Evolutionary conservation across 768 basidiomycete genomes (phyloP).

Genomic region (Pleurotus pulmonarius): DNA sequence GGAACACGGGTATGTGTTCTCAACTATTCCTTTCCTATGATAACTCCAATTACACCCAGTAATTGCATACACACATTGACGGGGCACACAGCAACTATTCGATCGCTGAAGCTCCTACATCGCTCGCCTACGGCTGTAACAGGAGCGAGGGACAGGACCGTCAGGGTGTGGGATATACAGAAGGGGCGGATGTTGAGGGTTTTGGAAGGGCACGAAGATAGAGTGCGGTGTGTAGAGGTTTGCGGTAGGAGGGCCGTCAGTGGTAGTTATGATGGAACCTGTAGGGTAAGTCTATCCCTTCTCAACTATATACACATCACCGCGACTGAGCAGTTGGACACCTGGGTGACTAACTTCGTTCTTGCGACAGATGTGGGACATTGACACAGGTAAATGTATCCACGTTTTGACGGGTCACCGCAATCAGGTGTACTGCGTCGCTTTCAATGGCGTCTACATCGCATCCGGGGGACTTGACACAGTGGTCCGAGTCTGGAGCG

Average conservation of each 20-base stretch:
- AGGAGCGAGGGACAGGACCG: constrained; percentile 81
- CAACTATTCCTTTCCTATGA: not conserved
- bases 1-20: constrained; percentile 62
- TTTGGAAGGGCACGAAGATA: constrained; percentile 73
- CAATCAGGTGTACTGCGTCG: constrained; percentile 87
- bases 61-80: constrained; percentile 74
- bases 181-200: constrained; percentile 62
- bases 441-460: constrained; percentile 80
- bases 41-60: constrained; percentile 19
- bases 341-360: not conserved
- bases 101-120: constrained; percentile 86
- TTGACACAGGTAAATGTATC: constrained; percentile 85
- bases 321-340: not conserved
- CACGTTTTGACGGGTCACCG: constrained; percentile 80
- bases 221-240: constrained; percentile 87
- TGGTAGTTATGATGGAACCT: constrained; percentile 90
- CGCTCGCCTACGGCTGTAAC: constrained; percentile 86
- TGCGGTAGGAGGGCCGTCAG: constrained; percentile 81
- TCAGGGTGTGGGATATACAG: constrained; percentile 94
- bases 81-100: constrained; percentile 88
- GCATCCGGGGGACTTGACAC: constrained; percentile 91
- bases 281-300: constrained; percentile 50
- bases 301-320: not conserved
- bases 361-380: constrained; percentile 70
- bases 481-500: constrained; percentile 90